These are phyloP conservation scores for Suhomyces atakaporum DNA, from an alignment of 1,139 yeast genomes.

Conservation along the genomic window DNA sequence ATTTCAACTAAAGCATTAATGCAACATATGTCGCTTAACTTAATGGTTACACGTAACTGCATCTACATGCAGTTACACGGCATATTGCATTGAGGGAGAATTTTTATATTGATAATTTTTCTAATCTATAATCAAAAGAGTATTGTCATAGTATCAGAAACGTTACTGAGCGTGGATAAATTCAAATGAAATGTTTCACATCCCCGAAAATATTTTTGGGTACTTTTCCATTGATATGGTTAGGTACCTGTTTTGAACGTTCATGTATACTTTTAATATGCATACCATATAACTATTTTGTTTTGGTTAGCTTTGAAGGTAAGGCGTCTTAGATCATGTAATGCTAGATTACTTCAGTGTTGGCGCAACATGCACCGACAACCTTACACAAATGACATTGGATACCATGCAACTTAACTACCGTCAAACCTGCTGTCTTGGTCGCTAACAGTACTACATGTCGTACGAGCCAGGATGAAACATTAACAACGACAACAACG, in stretches of 20 bases:
- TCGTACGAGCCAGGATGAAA: neutral
- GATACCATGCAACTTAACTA: neutral
- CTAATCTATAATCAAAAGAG: too few species aligned
- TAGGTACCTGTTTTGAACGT: too few species aligned
- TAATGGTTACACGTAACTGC: neutral
- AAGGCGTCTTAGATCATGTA: neutral
- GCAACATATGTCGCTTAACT: slow-evolving; percentile 3
- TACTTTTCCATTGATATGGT: too few species aligned
- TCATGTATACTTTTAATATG: too few species aligned
- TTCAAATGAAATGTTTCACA: too few species aligned
- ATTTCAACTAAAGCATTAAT: too few species aligned
- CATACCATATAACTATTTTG: too few species aligned
- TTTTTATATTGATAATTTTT: too few species aligned
- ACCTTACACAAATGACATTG: neutral
- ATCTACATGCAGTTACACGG: neutral
- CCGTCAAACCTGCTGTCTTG: neutral
- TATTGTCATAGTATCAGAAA: too few species aligned
- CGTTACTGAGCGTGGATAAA: too few species aligned
- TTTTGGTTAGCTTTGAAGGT: neutral
- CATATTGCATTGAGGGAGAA: neutral
- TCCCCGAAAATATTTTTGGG: too few species aligned
- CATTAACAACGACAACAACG: neutral
- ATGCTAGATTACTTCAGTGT: neutral
- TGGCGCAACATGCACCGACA: neutral
- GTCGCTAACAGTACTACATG: too few species aligned